Evolutionary conservation across 202 grass and related monocot genomes (phyloP).

Genomic region (Elaeis oleifera): DNA sequence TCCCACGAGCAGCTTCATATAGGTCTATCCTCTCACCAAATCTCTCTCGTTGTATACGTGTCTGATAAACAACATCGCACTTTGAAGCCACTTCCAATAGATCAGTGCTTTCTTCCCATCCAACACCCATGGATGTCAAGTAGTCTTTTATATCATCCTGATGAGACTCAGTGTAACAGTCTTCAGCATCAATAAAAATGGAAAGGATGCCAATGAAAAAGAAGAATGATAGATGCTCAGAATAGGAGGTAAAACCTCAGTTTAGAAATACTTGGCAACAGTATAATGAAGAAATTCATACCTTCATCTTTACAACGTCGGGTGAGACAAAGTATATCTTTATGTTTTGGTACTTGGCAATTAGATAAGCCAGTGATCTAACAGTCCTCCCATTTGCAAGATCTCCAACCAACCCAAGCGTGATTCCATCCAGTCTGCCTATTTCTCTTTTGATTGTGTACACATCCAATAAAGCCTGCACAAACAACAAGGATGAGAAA

Average conservation of each 20-base stretch:
- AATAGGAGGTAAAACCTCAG: neutral
- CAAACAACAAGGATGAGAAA: neutral
- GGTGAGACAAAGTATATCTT: conserved; percentile 94
- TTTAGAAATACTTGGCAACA: neutral
- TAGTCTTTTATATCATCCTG: conserved; percentile 96
- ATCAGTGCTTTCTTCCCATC: conserved; percentile 88
- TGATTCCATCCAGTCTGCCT: conserved; percentile 70
- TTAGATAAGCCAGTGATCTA: conserved; percentile 80
- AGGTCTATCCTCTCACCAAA: conserved; percentile 86
- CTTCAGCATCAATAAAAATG: too few relatives aligned
- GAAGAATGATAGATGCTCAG: conserved; percentile 5
- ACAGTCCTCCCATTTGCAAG: conserved; percentile 92
- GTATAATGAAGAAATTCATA: conserved; percentile 14
- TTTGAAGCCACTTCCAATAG: conserved; percentile 75
- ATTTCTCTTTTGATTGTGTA: conserved; percentile 98
- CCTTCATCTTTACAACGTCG: conserved; percentile 97
- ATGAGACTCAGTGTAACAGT: too few relatives aligned
- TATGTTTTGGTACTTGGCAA: conserved; percentile 64
- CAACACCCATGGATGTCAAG: conserved; percentile 58
- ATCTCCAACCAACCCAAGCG: conserved; percentile 88
- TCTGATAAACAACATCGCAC: conserved; percentile 96
- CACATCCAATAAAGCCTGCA: conserved; percentile 91
- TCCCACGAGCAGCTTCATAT: conserved; percentile 90
- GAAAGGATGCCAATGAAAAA: neutral
- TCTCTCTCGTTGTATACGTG: conserved; percentile 94